Evolutionary conservation across 257 asterid species (phyloP).

Genomic region (Solanum chaucha): DNA sequence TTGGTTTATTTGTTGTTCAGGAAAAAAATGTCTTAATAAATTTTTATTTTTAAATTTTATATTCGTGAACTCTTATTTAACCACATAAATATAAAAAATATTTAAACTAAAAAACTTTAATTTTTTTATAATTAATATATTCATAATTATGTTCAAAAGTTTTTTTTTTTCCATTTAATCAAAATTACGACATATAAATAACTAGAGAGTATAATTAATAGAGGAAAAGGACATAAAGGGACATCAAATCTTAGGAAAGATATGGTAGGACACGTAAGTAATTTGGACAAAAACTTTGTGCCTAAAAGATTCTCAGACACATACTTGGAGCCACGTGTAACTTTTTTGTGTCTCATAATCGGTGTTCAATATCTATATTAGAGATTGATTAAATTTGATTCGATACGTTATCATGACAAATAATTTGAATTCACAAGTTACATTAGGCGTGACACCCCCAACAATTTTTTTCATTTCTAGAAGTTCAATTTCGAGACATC

Average conservation of each 20-base stretch:
- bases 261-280: constrained; percentile 28
- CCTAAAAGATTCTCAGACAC: constrained; percentile 28
- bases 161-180: neutral
- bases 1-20: neutral
- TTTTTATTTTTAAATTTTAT: neutral
- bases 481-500: neutral
- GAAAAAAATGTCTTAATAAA: neutral
- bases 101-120: neutral
- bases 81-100: neutral
- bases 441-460: neutral
- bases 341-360: neutral
- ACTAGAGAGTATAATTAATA: neutral
- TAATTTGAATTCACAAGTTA: too few relatives aligned
- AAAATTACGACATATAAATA: neutral
- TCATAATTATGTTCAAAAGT: neutral
- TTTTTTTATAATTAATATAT: neutral
- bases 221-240: neutral
- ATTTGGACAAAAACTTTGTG: constrained; percentile 12
- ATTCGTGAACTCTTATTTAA: neutral
- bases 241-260: neutral
- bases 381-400: too few relatives aligned
- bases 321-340: constrained; percentile 21
- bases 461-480: neutral
- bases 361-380: too few relatives aligned
- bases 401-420: too few relatives aligned